Conservation (phyloP, 2,329 filamentous ascomycete genomes). For the Pseudogymnoascus sp. region DNA sequence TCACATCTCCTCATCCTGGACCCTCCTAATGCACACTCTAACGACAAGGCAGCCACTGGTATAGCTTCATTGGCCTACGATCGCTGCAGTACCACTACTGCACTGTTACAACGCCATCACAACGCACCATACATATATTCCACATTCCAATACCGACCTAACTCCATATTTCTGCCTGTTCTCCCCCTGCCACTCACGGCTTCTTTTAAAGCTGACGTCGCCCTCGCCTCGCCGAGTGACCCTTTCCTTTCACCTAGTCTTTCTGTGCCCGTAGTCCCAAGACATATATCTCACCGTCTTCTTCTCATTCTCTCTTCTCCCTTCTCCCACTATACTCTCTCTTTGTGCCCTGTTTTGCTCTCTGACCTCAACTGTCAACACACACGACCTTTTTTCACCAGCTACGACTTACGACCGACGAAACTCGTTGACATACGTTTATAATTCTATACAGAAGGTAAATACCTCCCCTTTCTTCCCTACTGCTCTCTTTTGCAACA, state of each 20-base stretch:
- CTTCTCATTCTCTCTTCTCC: not conserved
- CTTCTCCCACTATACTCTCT: not conserved
- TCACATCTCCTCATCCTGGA: not conserved
- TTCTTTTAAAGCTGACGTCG: slow-evolving; percentile 3
- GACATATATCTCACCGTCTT: slow-evolving; percentile 2
- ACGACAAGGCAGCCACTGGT: not conserved
- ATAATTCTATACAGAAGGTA: not conserved
- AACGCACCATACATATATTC: slow-evolving; percentile 2
- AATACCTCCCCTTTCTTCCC: not conserved
- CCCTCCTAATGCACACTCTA: not conserved
- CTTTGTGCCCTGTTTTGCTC: not conserved
- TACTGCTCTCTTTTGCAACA: not conserved
- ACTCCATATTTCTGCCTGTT: slow-evolving; percentile 7
- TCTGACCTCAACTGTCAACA: not conserved
- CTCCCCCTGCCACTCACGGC: not conserved
- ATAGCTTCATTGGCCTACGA: not conserved
- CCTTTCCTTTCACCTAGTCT: not conserved
- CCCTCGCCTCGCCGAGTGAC: not conserved
- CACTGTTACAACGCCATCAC: not conserved
- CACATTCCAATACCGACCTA: not conserved
- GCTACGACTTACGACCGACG: not conserved
- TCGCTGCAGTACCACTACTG: slow-evolving; percentile 3
- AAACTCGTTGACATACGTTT: not conserved
- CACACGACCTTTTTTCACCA: not conserved
- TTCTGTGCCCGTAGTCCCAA: not conserved